phyloP scores from a whole-genome alignment of 1,284 basidiomycete species.

The Singerocomus inundabilis region DNA sequence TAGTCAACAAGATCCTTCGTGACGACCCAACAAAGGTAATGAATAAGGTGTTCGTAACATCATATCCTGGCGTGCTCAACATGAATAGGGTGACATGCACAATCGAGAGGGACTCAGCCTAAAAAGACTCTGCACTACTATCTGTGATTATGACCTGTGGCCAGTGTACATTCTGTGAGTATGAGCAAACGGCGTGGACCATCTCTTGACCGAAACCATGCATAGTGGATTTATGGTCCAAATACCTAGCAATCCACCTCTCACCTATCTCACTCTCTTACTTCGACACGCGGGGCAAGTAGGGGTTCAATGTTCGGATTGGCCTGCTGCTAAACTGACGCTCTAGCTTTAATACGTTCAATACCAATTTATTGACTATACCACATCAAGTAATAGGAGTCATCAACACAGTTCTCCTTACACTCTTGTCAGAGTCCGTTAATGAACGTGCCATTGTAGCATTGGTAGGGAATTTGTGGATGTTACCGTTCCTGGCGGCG shows the following conservation, averaged over 20 bases:
- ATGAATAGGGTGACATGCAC: constrained; percentile 63
- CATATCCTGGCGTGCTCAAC: not conserved
- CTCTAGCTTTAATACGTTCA: constrained; percentile 55
- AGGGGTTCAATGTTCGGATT: not conserved
- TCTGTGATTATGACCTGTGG: constrained; percentile 70
- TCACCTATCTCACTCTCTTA: constrained; percentile 60
- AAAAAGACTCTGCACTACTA: constrained; percentile 51
- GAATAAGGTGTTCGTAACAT: not conserved
- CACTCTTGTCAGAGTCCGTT: constrained; percentile 45
- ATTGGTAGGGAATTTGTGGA: constrained; percentile 51
- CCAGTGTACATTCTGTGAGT: constrained; percentile 60
- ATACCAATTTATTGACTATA: constrained; percentile 61
- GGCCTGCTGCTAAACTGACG: not conserved
- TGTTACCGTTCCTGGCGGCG: constrained; percentile 31
- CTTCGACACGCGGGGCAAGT: constrained; percentile 53
- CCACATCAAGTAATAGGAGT: constrained; percentile 47
- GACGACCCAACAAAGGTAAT: constrained; percentile 68
- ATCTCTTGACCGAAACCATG: not conserved
- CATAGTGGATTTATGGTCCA: constrained; percentile 42
- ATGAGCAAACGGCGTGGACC: not conserved
- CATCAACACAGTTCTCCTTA: constrained; percentile 43
- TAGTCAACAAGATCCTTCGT: constrained; percentile 55
- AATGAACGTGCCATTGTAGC: constrained; percentile 47
- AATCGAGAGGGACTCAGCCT: constrained; percentile 68
- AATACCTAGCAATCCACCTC: constrained; percentile 51